Evolutionary conservation across 345 rosid species (phyloP).

Genomic region (Arabis hirsuta): DNA sequence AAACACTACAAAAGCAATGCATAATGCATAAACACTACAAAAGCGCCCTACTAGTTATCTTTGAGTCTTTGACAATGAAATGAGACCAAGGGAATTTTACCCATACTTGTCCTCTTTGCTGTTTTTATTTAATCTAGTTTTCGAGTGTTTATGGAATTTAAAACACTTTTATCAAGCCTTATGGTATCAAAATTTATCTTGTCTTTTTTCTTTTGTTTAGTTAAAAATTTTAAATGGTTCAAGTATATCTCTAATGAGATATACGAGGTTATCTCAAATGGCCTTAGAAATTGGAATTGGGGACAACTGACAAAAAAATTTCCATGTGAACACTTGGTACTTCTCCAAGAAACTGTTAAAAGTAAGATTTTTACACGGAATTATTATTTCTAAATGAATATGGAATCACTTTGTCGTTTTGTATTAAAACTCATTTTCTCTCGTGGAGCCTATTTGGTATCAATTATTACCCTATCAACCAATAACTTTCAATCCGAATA

Average conservation of each 20-base stretch:
- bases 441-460: background rate
- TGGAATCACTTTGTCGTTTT: background rate
- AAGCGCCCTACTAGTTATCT: background rate
- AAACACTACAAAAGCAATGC: no score
- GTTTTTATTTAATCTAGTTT: background rate
- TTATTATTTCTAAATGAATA: no score
- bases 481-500: background rate
- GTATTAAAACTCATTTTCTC: background rate
- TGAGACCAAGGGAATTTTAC: background rate
- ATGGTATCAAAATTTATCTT: no score
- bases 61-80: background rate
- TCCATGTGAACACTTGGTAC: background rate
- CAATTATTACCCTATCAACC: background rate
- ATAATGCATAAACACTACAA: no score
- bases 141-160: background rate
- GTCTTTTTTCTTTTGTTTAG: background rate
- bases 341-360: constrained; percentile 5
- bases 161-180: no score
- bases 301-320: background rate
- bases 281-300: background rate
- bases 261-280: constrained; percentile 18
- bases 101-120: background rate
- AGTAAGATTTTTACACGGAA: no score
- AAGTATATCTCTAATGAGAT: no score
- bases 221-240: background rate